These are phyloP conservation scores for Austroboletus olivaceoglutinosus DNA, from an alignment of 1,284 basidiomycete species.

Conservation along the genomic window DNA sequence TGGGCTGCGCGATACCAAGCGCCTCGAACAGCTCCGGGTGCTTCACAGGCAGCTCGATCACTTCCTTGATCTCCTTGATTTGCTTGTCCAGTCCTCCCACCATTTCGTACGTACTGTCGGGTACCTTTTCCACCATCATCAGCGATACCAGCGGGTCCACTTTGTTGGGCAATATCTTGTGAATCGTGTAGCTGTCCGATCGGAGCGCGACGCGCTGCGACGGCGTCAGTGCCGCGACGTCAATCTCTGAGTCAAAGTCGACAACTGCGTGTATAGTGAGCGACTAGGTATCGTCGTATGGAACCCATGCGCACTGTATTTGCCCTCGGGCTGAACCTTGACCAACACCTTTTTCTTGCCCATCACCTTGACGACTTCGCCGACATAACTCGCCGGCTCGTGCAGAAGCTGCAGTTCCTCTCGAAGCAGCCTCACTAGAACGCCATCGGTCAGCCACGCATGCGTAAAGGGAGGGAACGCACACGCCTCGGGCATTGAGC, in stretches of 20 bases:
- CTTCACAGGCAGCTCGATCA: constrained; percentile 97
- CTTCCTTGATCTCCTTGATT: constrained; percentile 99
- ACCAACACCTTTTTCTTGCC: constrained; percentile 98
- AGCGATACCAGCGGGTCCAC: constrained; percentile 93
- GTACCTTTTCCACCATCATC: constrained; percentile 99
- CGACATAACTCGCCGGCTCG: constrained; percentile 97
- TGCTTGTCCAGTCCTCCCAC: constrained; percentile 98
- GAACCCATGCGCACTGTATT: constrained; percentile 74
- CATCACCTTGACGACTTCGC: constrained; percentile 98
- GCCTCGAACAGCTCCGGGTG: constrained; percentile 97
- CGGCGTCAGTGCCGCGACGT: constrained; percentile 78
- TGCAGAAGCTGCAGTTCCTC: constrained; percentile 96
- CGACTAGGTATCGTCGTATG: not conserved
- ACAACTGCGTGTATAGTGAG: constrained; percentile 63
- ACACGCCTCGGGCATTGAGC: constrained; percentile 87
- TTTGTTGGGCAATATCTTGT: constrained; percentile 94
- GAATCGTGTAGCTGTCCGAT: constrained; percentile 93
- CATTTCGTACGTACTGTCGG: constrained; percentile 99
- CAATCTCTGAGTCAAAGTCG: constrained; percentile 89
- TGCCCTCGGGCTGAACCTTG: constrained; percentile 98
- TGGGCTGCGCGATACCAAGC: constrained; percentile 96
- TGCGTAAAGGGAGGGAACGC: not conserved
- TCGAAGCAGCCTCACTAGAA: constrained; percentile 75
- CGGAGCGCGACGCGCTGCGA: constrained; percentile 93
- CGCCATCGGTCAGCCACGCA: not conserved